Conservation (phyloP, 2,329 filamentous ascomycete species). For the Cytospora piceicola region DNA sequence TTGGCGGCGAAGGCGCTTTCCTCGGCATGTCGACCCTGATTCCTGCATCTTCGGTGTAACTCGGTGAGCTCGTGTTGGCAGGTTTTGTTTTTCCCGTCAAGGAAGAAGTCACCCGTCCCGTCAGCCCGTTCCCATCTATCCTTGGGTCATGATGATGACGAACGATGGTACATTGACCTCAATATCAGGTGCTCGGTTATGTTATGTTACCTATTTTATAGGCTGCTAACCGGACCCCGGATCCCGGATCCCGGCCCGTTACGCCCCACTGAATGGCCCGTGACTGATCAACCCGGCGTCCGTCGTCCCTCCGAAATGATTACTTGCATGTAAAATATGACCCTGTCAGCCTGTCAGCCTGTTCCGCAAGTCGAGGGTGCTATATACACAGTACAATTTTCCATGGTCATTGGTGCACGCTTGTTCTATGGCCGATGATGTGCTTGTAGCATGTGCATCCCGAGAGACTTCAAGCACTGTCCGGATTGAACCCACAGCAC, state of each 20-base stretch:
- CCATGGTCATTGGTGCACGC: too few relatives aligned
- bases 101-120: constrained; percentile 13
- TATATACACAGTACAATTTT: too few relatives aligned
- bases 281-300: background rate
- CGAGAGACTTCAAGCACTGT: too few relatives aligned
- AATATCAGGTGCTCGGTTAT: too few relatives aligned
- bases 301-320: background rate
- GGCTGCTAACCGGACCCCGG: too few relatives aligned
- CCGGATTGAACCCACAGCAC: too few relatives aligned
- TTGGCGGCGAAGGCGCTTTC: background rate
- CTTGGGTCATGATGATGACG: background rate
- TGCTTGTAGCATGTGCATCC: too few relatives aligned
- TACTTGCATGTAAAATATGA: background rate
- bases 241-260: background rate
- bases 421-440: too few relatives aligned
- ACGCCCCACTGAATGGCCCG: background rate
- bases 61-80: constrained; percentile 20
- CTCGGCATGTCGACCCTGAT: constrained; percentile 16
- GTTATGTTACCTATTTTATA: too few relatives aligned
- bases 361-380: too few relatives aligned
- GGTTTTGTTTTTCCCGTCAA: constrained; percentile 1
- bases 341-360: too few relatives aligned
- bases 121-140: background rate
- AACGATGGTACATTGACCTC: too few relatives aligned
- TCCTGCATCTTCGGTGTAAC: constrained; percentile 18